These are phyloP conservation scores for Xerocomus potaroensis DNA, from an alignment of 768 basidiomycete species.

Conservation along the genomic window DNA sequence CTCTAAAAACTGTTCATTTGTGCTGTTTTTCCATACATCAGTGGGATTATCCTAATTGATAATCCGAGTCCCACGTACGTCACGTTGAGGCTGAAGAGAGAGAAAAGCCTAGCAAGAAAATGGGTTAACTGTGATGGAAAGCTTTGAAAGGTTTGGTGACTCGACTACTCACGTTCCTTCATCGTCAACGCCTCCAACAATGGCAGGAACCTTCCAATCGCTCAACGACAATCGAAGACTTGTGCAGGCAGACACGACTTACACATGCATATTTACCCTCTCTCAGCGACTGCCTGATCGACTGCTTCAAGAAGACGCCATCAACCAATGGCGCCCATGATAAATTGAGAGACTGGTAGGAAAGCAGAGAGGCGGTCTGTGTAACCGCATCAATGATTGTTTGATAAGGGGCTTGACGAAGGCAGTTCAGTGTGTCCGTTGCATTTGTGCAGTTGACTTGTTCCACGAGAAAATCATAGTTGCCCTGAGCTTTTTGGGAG, in stretches of 20 bases:
- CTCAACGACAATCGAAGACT: not conserved
- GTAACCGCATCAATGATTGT: slow-evolving; percentile 7
- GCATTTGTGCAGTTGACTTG: slow-evolving; percentile 10
- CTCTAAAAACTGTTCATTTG: not conserved
- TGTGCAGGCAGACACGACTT: not conserved
- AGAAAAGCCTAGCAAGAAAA: not conserved
- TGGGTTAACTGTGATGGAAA: too few relatives aligned
- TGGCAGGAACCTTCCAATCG: slow-evolving; percentile 20
- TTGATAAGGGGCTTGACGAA: slow-evolving; percentile 15
- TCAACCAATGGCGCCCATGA: slow-evolving; percentile 12
- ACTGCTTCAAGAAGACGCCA: slow-evolving; percentile 29
- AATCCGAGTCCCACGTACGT: not conserved
- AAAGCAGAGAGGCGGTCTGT: slow-evolving; percentile 7
- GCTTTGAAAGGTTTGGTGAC: not conserved
- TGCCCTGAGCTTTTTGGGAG: slow-evolving; percentile 2
- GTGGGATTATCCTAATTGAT: not conserved
- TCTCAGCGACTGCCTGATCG: slow-evolving; percentile 12
- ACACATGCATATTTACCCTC: slow-evolving; percentile 1
- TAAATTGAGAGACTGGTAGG: slow-evolving; percentile 8
- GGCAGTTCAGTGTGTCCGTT: slow-evolving; percentile 12
- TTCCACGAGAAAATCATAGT: slow-evolving; percentile 15
- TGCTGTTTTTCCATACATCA: not conserved
- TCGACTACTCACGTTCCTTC: slow-evolving; percentile 36
- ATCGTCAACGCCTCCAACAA: slow-evolving; percentile 36
- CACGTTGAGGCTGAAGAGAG: slow-evolving; percentile 16